Conservation (phyloP, 108 stramenopile species). For the Nitzschia palea region DNA sequence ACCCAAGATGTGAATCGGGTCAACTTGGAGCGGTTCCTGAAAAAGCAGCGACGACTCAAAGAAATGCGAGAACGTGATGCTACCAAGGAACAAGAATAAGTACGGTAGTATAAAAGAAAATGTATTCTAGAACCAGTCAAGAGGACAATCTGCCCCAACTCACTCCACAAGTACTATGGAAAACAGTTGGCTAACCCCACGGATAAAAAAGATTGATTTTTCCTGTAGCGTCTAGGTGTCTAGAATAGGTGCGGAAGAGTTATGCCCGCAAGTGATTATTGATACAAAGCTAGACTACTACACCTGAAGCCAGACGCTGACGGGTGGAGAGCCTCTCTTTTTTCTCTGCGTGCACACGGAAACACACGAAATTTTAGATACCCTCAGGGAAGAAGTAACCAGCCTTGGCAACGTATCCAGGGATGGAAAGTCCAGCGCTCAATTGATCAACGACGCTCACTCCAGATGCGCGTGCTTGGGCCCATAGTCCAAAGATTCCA, state of each 20-base stretch:
- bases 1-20: constrained; percentile 63
- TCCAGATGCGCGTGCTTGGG: constrained; percentile 81
- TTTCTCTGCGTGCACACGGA: neutral
- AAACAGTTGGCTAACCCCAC: no score
- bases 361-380: no score
- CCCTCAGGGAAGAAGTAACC: constrained; percentile 94
- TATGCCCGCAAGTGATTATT: neutral
- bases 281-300: constrained; percentile 4
- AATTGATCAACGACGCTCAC: constrained; percentile 81
- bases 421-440: constrained; percentile 73
- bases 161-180: no score
- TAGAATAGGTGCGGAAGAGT: neutral
- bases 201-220: no score
- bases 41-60: constrained; percentile 37
- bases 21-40: constrained; percentile 67
- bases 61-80: constrained; percentile 7
- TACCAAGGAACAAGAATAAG: neutral
- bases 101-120: no score
- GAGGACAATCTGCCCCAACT: no score
- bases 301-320: neutral
- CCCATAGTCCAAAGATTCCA: constrained; percentile 86
- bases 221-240: constrained; percentile 5
- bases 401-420: constrained; percentile 80
- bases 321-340: neutral
- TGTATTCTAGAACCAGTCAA: no score